These are phyloP conservation scores for Graphilbum sp. DNA, from an alignment of 2,329 filamentous ascomycete genomes.

Conservation along the genomic window DNA sequence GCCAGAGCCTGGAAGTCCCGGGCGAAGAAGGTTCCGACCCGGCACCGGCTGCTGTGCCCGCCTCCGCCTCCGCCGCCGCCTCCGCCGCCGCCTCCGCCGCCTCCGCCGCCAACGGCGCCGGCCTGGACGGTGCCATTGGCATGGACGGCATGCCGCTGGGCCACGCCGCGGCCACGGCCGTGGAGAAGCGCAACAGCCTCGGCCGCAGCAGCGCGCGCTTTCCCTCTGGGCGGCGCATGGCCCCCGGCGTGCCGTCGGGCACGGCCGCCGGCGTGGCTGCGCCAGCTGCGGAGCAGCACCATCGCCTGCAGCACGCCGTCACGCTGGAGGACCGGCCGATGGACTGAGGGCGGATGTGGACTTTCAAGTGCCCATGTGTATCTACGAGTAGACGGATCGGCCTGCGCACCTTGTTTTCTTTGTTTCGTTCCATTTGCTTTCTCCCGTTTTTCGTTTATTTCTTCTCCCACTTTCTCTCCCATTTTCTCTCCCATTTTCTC, in stretches of 20 bases:
- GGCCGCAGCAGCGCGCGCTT: conserved; percentile 35
- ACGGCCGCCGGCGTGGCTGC: conserved; percentile 8
- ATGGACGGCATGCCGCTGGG: conserved; percentile 12
- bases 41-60: conserved; percentile 19
- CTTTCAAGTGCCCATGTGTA: neutral
- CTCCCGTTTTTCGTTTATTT: too few relatives aligned
- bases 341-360: conserved; percentile 24
- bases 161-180: conserved; percentile 5
- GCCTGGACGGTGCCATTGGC: conserved; percentile 7
- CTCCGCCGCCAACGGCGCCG: conserved; percentile 9
- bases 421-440: neutral
- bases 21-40: conserved; percentile 28
- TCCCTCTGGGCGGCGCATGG: conserved; percentile 33
- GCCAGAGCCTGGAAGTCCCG: conserved; percentile 70
- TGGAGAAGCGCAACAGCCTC: conserved; percentile 51
- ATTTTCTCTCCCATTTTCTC: too few relatives aligned
- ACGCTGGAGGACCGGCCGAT: conserved; percentile 62
- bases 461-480: too few relatives aligned
- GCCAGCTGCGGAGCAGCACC: neutral
- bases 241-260: conserved; percentile 17
- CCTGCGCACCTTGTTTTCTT: neutral
- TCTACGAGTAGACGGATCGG: neutral
- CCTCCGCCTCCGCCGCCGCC: conserved; percentile 14
- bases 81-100: conserved; percentile 14
- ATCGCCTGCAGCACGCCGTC: conserved; percentile 30